Conservation (phyloP, 2,329 filamentous ascomycete genomes). For the Sporothrix sp. region DNA sequence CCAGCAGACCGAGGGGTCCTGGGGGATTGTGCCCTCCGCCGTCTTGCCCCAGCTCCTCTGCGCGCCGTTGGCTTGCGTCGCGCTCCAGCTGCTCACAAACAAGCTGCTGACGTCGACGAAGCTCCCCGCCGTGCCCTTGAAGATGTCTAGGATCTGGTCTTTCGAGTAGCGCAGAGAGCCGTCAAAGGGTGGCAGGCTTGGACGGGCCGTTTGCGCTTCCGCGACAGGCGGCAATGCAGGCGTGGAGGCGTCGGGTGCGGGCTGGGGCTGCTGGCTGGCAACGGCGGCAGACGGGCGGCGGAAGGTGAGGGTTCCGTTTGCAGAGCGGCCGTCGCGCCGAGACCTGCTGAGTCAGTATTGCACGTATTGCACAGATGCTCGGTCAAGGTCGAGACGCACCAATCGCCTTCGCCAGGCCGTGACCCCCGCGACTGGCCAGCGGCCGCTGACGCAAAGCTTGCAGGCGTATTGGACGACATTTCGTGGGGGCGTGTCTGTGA, state of each 20-base stretch:
- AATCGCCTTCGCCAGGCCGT: slow-evolving; percentile 35
- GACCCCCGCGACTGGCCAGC: slow-evolving; percentile 61
- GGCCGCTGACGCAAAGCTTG: slow-evolving; percentile 75
- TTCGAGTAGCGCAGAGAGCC: slow-evolving; percentile 59
- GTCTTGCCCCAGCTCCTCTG: slow-evolving; percentile 66
- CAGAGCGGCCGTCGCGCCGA: slow-evolving; percentile 46
- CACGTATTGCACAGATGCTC: no score
- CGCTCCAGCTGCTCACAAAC: slow-evolving; percentile 71
- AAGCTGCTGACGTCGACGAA: slow-evolving; percentile 51
- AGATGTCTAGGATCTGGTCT: slow-evolving; percentile 70
- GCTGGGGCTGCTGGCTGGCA: slow-evolving; percentile 25
- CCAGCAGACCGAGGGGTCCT: slow-evolving; percentile 91
- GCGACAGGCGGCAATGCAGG: slow-evolving; percentile 19
- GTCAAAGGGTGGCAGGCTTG: slow-evolving; percentile 33
- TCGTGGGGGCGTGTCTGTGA: slow-evolving; percentile 15
- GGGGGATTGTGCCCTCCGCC: slow-evolving; percentile 60
- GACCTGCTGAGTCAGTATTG: slow-evolving; percentile 34
- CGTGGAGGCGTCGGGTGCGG: slow-evolving; percentile 14
- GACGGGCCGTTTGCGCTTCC: slow-evolving; percentile 23
- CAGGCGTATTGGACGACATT: slow-evolving; percentile 67
- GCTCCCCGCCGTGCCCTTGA: slow-evolving; percentile 39
- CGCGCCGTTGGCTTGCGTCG: slow-evolving; percentile 58
- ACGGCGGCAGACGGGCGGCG: slow-evolving; percentile 53
- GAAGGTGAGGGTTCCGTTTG: slow-evolving; percentile 55
- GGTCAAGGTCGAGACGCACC: slow-evolving; percentile 10